A percentile compares a stretch with the other conserved stretches of the same genome.
phyloP scores from a whole-genome alignment of 805 yeast species.

The Saccharomycopsis schoenii region DNA sequence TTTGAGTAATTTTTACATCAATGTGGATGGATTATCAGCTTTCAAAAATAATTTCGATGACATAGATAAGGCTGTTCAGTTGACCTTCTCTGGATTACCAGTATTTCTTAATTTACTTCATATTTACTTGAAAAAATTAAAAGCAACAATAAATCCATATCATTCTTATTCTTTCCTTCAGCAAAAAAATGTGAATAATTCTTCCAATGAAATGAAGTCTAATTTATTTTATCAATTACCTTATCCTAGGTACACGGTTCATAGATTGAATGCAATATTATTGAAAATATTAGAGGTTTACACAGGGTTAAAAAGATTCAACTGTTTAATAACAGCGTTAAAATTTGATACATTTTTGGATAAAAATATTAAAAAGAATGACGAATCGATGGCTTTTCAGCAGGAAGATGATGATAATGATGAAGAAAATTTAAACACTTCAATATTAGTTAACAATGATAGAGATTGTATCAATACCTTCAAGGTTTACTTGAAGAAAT shows the following conservation, averaged over 20 bases:
- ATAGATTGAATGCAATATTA: conserved; percentile 13
- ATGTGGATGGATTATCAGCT: conserved; percentile 6
- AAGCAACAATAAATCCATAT: conserved; percentile 13
- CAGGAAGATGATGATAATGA: conserved; percentile 8
- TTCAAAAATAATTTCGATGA: conserved; percentile 11
- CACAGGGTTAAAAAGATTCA: conserved; percentile 15
- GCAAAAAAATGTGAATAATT: neutral
- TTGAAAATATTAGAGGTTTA: conserved; percentile 14
- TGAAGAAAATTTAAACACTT: neutral
- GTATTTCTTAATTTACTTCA: conserved; percentile 11
- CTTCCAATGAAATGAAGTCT: conserved; percentile 9
- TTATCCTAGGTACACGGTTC: conserved; percentile 13
- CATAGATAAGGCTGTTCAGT: conserved; percentile 13
- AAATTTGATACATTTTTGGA: conserved; percentile 12
- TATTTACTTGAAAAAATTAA: conserved; percentile 8
- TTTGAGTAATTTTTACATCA: conserved; percentile 10
- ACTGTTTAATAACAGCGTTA: conserved; percentile 3
- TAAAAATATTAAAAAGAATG: neutral
- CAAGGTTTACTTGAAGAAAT: conserved; percentile 14
- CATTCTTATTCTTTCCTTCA: conserved; percentile 6
- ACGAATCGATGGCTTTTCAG: conserved; percentile 7
- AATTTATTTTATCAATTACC: conserved; percentile 6
- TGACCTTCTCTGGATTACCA: conserved; percentile 13
- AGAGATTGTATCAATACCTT: conserved; percentile 13
- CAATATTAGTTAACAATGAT: conserved; percentile 15